Evolutionary conservation across 192 early-diverging fungal genomes (phyloP).

Genomic region (Gaertneriomyces sp.): DNA sequence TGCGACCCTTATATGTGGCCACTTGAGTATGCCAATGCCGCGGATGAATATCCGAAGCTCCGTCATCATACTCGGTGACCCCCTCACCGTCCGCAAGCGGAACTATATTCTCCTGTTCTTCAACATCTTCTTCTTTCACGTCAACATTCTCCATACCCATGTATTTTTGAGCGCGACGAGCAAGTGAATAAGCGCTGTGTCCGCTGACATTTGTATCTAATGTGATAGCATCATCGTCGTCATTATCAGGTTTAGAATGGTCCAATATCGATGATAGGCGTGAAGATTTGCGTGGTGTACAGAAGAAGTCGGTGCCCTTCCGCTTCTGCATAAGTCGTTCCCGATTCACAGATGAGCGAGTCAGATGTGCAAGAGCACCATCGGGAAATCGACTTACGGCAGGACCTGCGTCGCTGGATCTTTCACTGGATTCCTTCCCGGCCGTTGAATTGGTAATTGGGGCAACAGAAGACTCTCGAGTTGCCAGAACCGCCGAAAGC

Average conservation of each 20-base stretch:
- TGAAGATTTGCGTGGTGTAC: neutral
- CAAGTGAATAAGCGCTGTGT: constrained; percentile 23
- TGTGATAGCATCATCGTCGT: constrained; percentile 15
- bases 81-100: no score
- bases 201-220: constrained; percentile 20
- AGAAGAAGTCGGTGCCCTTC: neutral
- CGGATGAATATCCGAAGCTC: no score
- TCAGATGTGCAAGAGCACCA: neutral
- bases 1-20: no score
- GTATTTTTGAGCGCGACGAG: neutral
- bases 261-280: neutral
- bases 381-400: no score
- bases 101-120: no score
- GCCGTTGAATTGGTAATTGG: no score
- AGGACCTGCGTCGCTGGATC: neutral
- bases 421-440: neutral
- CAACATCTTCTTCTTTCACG: no score
- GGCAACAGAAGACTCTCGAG: no score
- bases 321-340: neutral
- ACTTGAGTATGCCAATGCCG: no score
- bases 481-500: no score
- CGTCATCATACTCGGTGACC: no score
- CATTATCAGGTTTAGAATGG: neutral
- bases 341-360: neutral
- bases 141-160: no score